Evolutionary conservation across 805 yeast species (phyloP).

Genomic region (Nakazawaea ambrosiae): DNA sequence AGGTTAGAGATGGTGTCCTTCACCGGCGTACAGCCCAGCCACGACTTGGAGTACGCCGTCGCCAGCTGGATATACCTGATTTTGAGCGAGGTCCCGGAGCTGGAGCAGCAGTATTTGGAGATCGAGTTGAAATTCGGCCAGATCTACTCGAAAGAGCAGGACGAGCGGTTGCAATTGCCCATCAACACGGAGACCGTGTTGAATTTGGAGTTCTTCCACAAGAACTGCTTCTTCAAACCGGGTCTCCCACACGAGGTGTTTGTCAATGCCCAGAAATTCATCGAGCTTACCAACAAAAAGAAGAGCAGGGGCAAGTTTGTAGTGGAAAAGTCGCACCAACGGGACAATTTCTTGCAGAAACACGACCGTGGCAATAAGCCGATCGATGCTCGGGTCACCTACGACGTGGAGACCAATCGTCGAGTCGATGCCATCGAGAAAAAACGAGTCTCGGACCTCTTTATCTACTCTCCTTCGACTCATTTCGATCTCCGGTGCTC

Average conservation of each 20-base stretch:
- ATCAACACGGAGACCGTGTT: conserved; percentile 63
- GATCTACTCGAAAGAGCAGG: conserved; percentile 56
- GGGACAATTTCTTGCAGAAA: conserved; percentile 58
- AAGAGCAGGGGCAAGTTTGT: conserved; percentile 38
- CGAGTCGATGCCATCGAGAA: conserved; percentile 65
- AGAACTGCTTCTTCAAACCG: conserved; percentile 53
- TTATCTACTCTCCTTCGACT: conserved; percentile 68
- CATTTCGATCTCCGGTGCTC: conserved; percentile 73
- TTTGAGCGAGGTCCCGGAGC: conserved; percentile 47
- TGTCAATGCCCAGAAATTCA: conserved; percentile 45
- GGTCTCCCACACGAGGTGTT: conserved; percentile 61
- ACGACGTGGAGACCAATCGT: conserved; percentile 63
- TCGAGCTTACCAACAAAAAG: conserved; percentile 47
- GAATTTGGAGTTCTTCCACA: conserved; percentile 39
- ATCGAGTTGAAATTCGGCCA: conserved; percentile 71
- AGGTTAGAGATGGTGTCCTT: conserved; percentile 35
- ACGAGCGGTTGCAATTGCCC: conserved; percentile 56
- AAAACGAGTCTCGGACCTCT: conserved; percentile 64
- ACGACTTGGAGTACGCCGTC: conserved; percentile 72
- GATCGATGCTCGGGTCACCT: conserved; percentile 55
- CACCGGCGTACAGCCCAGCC: conserved; percentile 71
- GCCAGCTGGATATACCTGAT: conserved; percentile 90
- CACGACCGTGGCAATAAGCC: conserved; percentile 62
- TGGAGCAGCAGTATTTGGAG: conserved; percentile 49
- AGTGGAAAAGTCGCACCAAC: conserved; percentile 51